phyloP scores from a whole-genome alignment of 331 rosid species.

The Acacia pycnantha region DNA sequence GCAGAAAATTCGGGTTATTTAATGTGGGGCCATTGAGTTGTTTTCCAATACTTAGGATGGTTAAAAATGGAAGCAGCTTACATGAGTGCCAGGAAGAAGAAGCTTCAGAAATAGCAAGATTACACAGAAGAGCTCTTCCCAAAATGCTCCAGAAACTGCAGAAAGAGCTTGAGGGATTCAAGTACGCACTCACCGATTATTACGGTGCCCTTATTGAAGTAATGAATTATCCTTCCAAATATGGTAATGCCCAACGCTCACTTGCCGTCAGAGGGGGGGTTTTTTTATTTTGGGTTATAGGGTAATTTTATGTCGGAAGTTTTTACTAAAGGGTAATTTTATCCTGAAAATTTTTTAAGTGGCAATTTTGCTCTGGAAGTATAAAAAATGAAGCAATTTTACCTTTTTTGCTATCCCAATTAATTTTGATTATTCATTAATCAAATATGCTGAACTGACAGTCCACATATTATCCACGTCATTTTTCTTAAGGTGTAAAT shows the following conservation, averaged over 20 bases:
- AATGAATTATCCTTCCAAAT: slow-evolving; percentile 12
- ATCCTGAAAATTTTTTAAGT: no score
- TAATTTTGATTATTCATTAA: no score
- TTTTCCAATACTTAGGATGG: not conserved
- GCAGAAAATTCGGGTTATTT: slow-evolving; percentile 36
- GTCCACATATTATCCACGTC: accelerated
- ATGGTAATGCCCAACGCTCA: slow-evolving; percentile 4
- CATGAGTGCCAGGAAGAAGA: slow-evolving; percentile 24
- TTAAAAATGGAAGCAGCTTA: slow-evolving; percentile 4
- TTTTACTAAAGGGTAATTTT: no score
- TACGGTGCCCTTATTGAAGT: not conserved
- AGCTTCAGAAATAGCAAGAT: slow-evolving; percentile 15
- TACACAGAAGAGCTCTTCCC: slow-evolving; percentile 37
- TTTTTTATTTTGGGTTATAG: no score
- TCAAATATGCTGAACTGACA: no score
- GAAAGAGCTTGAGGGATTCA: slow-evolving; percentile 35
- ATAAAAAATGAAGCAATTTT: no score
- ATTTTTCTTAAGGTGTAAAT: no score
- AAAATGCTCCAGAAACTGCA: slow-evolving; percentile 21
- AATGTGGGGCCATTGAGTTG: slow-evolving; percentile 21
- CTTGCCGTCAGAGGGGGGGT: no score
- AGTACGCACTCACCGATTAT: slow-evolving; percentile 23
- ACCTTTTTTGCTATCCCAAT: accelerated
- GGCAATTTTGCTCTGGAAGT: no score
- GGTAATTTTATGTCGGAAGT: no score